phyloP scores from a whole-genome alignment of 495 filamentous ascomycete species.

The Arthonia radiata region DNA sequence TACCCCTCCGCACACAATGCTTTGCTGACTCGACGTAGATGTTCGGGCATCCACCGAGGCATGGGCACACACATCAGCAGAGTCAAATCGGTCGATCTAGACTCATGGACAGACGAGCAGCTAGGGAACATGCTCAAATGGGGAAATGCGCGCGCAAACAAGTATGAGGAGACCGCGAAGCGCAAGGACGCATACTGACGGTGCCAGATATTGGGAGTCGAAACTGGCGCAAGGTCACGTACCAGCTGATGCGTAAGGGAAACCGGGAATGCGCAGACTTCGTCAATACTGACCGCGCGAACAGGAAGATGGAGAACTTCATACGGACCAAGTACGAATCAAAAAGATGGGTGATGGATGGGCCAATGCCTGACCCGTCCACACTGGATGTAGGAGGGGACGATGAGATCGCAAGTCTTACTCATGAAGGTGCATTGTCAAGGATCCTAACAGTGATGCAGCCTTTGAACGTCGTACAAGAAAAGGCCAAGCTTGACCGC shows the following conservation, averaged over 20 bases:
- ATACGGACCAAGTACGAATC: conserved; percentile 96
- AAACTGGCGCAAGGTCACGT: conserved; percentile 78
- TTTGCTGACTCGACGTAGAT: conserved; percentile 17
- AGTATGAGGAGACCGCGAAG: too few relatives aligned
- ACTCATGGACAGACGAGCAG: conserved; percentile 97
- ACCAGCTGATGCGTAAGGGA: conserved; percentile 65
- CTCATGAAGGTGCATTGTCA: too few relatives aligned
- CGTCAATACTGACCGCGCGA: conserved; percentile 2
- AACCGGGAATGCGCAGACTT: not conserved
- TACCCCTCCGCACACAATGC: conserved; percentile 1
- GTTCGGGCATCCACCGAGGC: conserved; percentile 89
- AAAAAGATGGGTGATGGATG: conserved; percentile 97
- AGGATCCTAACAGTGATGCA: too few relatives aligned
- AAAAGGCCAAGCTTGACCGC: conserved; percentile 43
- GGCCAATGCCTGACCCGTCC: conserved; percentile 69
- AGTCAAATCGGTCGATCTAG: conserved; percentile 93
- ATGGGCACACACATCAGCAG: conserved; percentile 98
- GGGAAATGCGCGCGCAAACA: conserved; percentile 90
- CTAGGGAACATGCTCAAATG: conserved; percentile 72
- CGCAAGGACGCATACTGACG: conserved; percentile 9
- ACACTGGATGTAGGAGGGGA: conserved; percentile 67
- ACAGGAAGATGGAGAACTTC: conserved; percentile 92
- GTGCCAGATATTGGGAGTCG: conserved; percentile 70
- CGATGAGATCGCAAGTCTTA: conserved; percentile 41
- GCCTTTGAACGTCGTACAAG: conserved; percentile 49